Evolutionary conservation across 108 stramenopile genomes (phyloP), one percentile per base, ranked within the genome.

Genomic region (Phaeodactylum tricornutum): DNA sequence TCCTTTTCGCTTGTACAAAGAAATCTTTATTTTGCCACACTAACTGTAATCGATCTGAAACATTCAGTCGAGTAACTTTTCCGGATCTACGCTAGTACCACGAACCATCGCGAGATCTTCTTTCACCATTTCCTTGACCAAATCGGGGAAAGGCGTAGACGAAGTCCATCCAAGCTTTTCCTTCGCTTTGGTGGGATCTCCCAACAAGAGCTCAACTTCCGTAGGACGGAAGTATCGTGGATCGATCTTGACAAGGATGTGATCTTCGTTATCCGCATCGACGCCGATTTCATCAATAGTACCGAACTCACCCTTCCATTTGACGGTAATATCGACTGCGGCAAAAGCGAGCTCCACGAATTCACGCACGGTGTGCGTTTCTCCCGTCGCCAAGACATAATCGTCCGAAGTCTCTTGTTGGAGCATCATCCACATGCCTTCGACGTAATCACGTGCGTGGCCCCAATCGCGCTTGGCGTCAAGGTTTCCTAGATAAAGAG

Each of bases 391-490:
- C 32, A 98, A 73, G 21, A 98, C 98, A 62, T 93, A 98, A 66
- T 98, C 98, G 55, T 97, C 95, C 41, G 95, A 64, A 49, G 67
- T 70, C 37, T 98, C 98, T 40, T 74, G 64, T 70, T 98, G 98
- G 37, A 97, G 66, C 96, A 98, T 98, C 67, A 75, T 81, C 98
- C 98, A 98, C 98, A 98, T 98, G 38, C 98, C 98, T 67, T 94
- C 82, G 25, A 98, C 84, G 69, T 98, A 98, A 67, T 98, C 98
- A 56, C 82, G 84, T 4, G 98, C 98, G 72, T 97, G 96, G 44
- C 98, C 98, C 98, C 98, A 98, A 79, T 98, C 98, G 60, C 97
- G 90, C 75, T 98, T 94, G 47, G 97, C 75, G 72, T 98, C 95
- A 59, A 96, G 73, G 74, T 98, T 98, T 40, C 98, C 98, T 30